Percentiles rank a stretch among this genome's conserved stretches.
Evolutionary conservation across 495 filamentous ascomycete species (phyloP).

Genomic region (Pseudomonodictys pantanalensis): DNA sequence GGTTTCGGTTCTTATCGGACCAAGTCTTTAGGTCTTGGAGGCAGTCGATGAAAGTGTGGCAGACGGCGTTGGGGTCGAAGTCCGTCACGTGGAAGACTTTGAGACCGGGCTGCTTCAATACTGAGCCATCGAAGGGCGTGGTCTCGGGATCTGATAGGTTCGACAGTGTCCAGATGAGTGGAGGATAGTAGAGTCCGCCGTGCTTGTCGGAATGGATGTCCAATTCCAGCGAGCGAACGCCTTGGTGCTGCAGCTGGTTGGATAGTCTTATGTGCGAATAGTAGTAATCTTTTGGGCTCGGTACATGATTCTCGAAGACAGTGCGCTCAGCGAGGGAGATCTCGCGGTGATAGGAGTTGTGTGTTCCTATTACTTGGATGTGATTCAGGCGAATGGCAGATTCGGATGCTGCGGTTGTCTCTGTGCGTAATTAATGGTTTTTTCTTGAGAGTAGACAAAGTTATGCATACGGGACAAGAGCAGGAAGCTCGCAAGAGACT

Average conservation of each 20-base stretch:
- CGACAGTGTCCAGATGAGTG: conserved; percentile 31
- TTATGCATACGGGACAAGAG: background rate
- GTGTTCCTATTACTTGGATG: conserved; percentile 37
- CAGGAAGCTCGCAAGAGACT: background rate
- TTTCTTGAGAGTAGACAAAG: background rate
- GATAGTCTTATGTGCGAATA: conserved; percentile 29
- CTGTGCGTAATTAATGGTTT: background rate
- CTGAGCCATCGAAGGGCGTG: conserved; percentile 13
- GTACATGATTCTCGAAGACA: conserved; percentile 20
- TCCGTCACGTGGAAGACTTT: conserved; percentile 39
- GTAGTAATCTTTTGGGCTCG: conserved; percentile 22
- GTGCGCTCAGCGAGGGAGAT: conserved; percentile 21
- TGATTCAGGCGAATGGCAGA: conserved; percentile 15
- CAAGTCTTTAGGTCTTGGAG: conserved; percentile 32
- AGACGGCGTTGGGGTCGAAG: conserved; percentile 31
- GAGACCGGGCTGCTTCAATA: conserved; percentile 23
- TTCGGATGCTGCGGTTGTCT: background rate
- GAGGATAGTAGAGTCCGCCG: conserved; percentile 33
- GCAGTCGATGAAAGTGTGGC: conserved; percentile 35
- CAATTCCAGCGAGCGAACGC: conserved; percentile 33
- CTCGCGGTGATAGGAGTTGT: conserved; percentile 40
- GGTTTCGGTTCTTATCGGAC: conserved; percentile 31
- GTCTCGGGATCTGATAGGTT: conserved; percentile 15
- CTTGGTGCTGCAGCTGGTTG: conserved; percentile 34
- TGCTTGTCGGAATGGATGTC: conserved; percentile 36